Percentiles rank a stretch among this genome's conserved stretches.
Evolutionary conservation across 1,284 basidiomycete species (phyloP).

Genomic region (Ustilago shanxiensis): DNA sequence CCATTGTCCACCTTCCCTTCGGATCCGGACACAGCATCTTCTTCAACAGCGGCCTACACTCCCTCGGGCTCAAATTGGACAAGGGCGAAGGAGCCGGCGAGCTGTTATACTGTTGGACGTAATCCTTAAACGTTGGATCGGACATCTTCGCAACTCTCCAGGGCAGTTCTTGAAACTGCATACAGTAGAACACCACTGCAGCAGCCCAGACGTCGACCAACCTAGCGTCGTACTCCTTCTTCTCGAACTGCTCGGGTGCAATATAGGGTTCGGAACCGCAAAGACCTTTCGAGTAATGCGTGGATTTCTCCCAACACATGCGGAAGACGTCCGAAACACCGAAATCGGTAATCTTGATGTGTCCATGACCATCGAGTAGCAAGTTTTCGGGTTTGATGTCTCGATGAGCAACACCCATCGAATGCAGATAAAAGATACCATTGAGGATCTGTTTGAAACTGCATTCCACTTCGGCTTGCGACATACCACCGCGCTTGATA

Average conservation of each 20-base stretch:
- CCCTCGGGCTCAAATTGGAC: slow-evolving; percentile 87
- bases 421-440: slow-evolving; percentile 90
- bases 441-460: slow-evolving; percentile 96
- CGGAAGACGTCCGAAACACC: slow-evolving; percentile 98
- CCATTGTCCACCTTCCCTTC: slow-evolving; percentile 81
- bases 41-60: slow-evolving; percentile 85
- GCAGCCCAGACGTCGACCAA: slow-evolving; percentile 98
- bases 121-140: slow-evolving; percentile 86
- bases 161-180: slow-evolving; percentile 74
- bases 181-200: slow-evolving; percentile 96
- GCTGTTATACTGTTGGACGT: slow-evolving; percentile 77
- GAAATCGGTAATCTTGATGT: slow-evolving; percentile 99
- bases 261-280: slow-evolving; percentile 99
- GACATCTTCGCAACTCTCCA: slow-evolving; percentile 92
- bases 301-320: slow-evolving; percentile 96
- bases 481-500: slow-evolving; percentile 97
- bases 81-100: slow-evolving; percentile 73
- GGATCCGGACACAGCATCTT: slow-evolving; percentile 97
- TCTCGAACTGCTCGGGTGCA: slow-evolving; percentile 95
- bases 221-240: slow-evolving; percentile 97
- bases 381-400: slow-evolving; percentile 99
- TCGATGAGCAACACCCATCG: slow-evolving; percentile 95
- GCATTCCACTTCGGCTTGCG: slow-evolving; percentile 91
- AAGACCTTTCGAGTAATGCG: slow-evolving; percentile 95
- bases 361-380: slow-evolving; percentile 90